Evolutionary conservation across 495 filamentous ascomycete genomes (phyloP).

Genomic region (Talaromyces proteolyticus): DNA sequence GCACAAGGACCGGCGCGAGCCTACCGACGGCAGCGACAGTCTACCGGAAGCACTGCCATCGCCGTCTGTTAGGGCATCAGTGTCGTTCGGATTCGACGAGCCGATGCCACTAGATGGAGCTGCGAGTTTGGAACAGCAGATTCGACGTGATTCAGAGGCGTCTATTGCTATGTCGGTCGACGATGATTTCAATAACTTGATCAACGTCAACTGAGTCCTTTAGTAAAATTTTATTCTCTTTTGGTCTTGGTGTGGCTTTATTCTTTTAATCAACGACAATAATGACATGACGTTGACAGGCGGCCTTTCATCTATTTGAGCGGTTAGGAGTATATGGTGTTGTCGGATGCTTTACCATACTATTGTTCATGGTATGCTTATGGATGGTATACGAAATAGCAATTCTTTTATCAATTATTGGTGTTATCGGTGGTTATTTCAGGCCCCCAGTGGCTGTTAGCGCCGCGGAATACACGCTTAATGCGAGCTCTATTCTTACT

Average conservation of each 20-base stretch:
- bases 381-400: no score
- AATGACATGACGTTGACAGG: background rate
- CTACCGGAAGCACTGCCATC: background rate
- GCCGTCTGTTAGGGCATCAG: conserved; percentile 1
- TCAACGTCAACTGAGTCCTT: conserved; percentile 16
- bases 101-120: conserved; percentile 20
- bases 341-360: no score
- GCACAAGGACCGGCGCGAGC: conserved; percentile 13
- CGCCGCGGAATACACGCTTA: no score
- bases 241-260: background rate
- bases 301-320: background rate
- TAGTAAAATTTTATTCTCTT: background rate
- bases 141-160: conserved; percentile 24
- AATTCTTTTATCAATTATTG: no score
- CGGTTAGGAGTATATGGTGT: no score
- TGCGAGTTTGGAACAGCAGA: conserved; percentile 20
- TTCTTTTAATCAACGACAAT: background rate
- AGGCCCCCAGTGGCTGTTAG: no score
- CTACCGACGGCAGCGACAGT: conserved; percentile 2
- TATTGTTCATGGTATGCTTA: no score
- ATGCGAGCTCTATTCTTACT: no score
- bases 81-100: conserved; percentile 35
- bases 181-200: conserved; percentile 27
- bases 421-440: no score
- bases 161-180: conserved; percentile 27